Base-by-base conservation (phyloP, 805 yeast genomes). In the Kuraishia molischiana region DNA sequence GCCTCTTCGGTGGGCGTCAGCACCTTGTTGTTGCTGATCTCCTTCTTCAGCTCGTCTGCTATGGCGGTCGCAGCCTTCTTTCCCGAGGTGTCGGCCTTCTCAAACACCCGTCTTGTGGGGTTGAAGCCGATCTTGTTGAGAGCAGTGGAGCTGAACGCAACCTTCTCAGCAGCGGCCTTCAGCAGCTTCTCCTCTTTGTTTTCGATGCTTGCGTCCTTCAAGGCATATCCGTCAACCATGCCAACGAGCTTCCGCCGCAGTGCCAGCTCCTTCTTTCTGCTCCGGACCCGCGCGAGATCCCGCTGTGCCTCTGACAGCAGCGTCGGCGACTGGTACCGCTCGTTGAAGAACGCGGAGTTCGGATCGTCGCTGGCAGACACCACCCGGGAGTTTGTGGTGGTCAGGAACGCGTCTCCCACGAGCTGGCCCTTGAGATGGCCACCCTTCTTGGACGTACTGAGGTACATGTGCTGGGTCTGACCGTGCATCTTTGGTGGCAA, bases 401-500 rank as follows among this genome's bases (percentile, higher is more conserved):
- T 28, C 17, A 28, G 13, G 17, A 28, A 28, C 13, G 31, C 6
- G 13, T 51, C 58, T 22, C 44, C 46, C 36, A 36, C 38, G 21
- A 52, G 18, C 21, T 54, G 54, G 1, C 58, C 58, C 9, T 45
- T 52, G 34, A 50, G 41, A 11, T 48, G 50, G 14, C 48, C 51
- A 8, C 45, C 44, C 40, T 56, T 52, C 24, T 43, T 50, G 5
- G 50, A 59, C 15, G 48, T 45, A 15, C 51, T 54, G 36, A 64
- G 47, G 32, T 62, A 62, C 44, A 73, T 55, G 0, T 69, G 61
- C 40, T 67, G 74, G 37, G 50, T 60, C 20, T 48, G 50, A 14
- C 69, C 74, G 32, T 62, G 51, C 35, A 63, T 59, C 19, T 65
- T 64, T 4, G 87, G 78, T 5, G 85, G 71, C 47, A 76, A 68